These are phyloP conservation scores for Diplocarpon mali DNA, from an alignment of 2,329 filamentous ascomycete species.

Conservation along the genomic window DNA sequence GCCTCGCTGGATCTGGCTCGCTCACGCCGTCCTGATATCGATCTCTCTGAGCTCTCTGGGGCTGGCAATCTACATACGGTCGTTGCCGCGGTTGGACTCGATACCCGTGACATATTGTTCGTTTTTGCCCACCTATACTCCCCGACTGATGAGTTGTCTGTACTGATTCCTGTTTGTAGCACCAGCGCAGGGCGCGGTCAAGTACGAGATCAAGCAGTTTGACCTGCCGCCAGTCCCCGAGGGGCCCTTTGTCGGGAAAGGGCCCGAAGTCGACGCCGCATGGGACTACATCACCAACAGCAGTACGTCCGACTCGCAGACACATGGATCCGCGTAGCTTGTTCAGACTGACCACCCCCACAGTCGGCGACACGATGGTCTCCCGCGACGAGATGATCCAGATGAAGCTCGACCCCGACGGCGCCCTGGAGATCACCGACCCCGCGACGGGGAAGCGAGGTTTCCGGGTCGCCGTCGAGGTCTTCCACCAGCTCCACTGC, in stretches of 20 bases:
- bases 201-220: constrained; percentile 4
- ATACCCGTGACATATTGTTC: not conserved
- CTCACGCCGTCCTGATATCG: not conserved
- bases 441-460: constrained; percentile 3
- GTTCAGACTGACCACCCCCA: not conserved
- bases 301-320: not conserved
- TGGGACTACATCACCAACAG: constrained; percentile 4
- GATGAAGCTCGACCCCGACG: constrained; percentile 6
- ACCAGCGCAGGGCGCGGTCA: constrained; percentile 1
- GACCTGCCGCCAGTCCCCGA: not conserved
- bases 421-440: constrained; percentile 4
- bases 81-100: not conserved
- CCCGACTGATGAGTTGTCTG: not conserved
- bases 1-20: constrained; percentile 1
- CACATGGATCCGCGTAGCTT: not conserved
- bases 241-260: constrained; percentile 5
- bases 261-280: constrained; percentile 4
- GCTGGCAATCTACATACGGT: not conserved
- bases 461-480: constrained; percentile 5
- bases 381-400: constrained; percentile 5
- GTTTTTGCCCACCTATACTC: not conserved
- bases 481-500: constrained; percentile 6
- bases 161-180: not conserved
- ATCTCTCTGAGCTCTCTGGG: not conserved
- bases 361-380: constrained; percentile 5